Conservation (phyloP, 2,329 filamentous ascomycete genomes). For the Ceratocystis smalleyi region DNA sequence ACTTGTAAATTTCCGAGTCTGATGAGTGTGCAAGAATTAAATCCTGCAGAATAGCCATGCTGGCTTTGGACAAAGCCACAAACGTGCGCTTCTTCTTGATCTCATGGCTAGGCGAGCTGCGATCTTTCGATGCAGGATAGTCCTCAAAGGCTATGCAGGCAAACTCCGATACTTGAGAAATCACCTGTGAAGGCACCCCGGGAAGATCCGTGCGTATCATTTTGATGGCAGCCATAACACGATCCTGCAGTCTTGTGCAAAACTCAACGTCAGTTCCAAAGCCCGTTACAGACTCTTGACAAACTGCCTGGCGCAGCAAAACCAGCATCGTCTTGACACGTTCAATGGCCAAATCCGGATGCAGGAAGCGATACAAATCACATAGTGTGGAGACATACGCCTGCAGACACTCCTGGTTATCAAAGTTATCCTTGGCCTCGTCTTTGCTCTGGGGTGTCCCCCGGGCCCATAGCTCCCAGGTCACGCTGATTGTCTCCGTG, state of each 20-base stretch:
- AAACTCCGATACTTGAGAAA: slow-evolving; percentile 55
- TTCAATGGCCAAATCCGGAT: slow-evolving; percentile 44
- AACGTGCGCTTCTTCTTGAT: slow-evolving; percentile 47
- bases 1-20: slow-evolving; percentile 53
- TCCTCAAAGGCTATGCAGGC: slow-evolving; percentile 48
- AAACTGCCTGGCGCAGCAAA: slow-evolving; percentile 55
- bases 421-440: slow-evolving; percentile 27
- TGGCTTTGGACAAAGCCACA: slow-evolving; percentile 72
- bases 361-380: slow-evolving; percentile 63
- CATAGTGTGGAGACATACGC: slow-evolving; percentile 67
- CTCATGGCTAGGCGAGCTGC: slow-evolving; percentile 28
- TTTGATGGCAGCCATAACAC: slow-evolving; percentile 52
- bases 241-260: slow-evolving; percentile 55
- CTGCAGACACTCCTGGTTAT: slow-evolving; percentile 69
- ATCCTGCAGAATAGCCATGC: slow-evolving; percentile 53
- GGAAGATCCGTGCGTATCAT: slow-evolving; percentile 50
- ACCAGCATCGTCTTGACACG: slow-evolving; percentile 52
- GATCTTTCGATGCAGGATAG: slow-evolving; percentile 14
- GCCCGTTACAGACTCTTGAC: slow-evolving; percentile 48
- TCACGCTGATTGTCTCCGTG: slow-evolving; percentile 40
- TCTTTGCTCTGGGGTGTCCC: slow-evolving; percentile 28
- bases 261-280: slow-evolving; percentile 61
- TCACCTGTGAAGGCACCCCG: slow-evolving; percentile 51
- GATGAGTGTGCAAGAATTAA: slow-evolving; percentile 44
- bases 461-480: slow-evolving; percentile 56